A percentile compares a stretch with the other conserved stretches of the same genome.
phyloP scores from a whole-genome alignment of 768 basidiomycete species.

The Tremella yokohamensis region DNA sequence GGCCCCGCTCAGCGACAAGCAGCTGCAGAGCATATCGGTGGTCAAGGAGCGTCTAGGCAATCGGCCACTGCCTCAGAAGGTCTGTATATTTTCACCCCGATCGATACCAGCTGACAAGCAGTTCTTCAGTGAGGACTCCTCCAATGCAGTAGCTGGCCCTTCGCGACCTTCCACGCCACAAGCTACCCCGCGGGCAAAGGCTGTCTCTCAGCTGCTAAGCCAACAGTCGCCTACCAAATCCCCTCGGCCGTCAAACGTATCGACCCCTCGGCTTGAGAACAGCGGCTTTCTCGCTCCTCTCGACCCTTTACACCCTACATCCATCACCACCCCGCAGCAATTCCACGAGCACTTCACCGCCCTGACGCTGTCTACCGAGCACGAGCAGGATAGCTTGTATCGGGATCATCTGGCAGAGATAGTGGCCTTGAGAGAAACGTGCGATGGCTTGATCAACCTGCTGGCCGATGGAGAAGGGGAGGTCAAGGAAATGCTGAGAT shows the following conservation, averaged over 20 bases:
- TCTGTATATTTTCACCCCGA: slow-evolving; percentile 42
- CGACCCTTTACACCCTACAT: slow-evolving; percentile 29
- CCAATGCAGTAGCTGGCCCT: slow-evolving; percentile 18
- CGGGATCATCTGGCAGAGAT: slow-evolving; percentile 76
- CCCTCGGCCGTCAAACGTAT: background rate
- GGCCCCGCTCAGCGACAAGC: slow-evolving; percentile 69
- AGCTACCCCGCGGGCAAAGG: slow-evolving; percentile 1
- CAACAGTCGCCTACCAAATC: slow-evolving; percentile 14
- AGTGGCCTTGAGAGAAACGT: slow-evolving; percentile 69
- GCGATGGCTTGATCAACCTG: slow-evolving; percentile 67
- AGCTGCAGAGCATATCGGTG: slow-evolving; percentile 63
- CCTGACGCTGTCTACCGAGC: slow-evolving; percentile 83
- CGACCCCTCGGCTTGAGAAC: slow-evolving; percentile 1
- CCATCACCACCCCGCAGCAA: slow-evolving; percentile 82
- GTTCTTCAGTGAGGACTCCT: slow-evolving; percentile 4
- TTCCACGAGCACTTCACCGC: slow-evolving; percentile 95
- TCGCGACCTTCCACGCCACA: slow-evolving; percentile 29
- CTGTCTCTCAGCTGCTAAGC: background rate
- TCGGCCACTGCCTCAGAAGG: slow-evolving; percentile 70
- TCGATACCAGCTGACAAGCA: background rate
- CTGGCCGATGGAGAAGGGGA: slow-evolving; percentile 71
- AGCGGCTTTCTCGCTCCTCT: slow-evolving; percentile 10
- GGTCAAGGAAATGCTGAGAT: slow-evolving; percentile 75
- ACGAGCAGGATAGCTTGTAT: slow-evolving; percentile 90
- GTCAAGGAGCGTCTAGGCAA: slow-evolving; percentile 64